Base-by-base conservation (phyloP, 1,284 basidiomycete species). In the Mycena citricolor region DNA sequence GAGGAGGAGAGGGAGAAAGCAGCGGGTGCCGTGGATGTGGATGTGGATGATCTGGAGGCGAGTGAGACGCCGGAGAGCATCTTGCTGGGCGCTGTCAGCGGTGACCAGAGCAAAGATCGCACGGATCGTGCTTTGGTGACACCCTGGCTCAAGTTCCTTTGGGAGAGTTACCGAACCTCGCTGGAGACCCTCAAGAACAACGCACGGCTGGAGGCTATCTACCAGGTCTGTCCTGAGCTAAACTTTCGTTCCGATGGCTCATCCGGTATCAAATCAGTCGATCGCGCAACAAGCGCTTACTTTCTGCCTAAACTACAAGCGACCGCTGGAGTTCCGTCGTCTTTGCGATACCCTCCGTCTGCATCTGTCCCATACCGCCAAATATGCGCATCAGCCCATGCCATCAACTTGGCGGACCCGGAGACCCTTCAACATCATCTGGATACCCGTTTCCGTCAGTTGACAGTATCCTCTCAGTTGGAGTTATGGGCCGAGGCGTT, bases 401-500 rank as follows among this genome's bases (percentile, higher is more conserved):
- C 94, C n/a, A 95, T 99, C 78, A 98, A 99, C 72, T 85, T 99
- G 35, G 84, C 89, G 49, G 97, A 99, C 65, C 81, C 94, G 23
- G 97, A 99, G 58, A 97, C 90, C 16, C 86, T 99, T 33, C 90
- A 97, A 63, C 93, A 93, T 57, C 92, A 98, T 69, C 86, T 99
- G 50, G 97, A 99, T 66, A 98, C 94, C 14, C 92, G 97, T 48
- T 98, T 99, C 65, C 89, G 93, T 25, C 95, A 99, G 73, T 84
- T 99, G 54, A 94, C 95, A 63, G 89, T 92, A n/a, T 94, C 94
- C 7, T 94, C 98, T 53, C 93, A 98, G 67, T 86, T 99, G 53
- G 97, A 99, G 70, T 79, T 99, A 36, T 99, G 95, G 97, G 95
- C 98, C 64, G 95, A 99, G 66, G 95, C 94, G 4, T 99, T 98